Evolutionary conservation across 140 eudicot genomes (phyloP).

Genomic region (Erigeron philadelphicus): DNA sequence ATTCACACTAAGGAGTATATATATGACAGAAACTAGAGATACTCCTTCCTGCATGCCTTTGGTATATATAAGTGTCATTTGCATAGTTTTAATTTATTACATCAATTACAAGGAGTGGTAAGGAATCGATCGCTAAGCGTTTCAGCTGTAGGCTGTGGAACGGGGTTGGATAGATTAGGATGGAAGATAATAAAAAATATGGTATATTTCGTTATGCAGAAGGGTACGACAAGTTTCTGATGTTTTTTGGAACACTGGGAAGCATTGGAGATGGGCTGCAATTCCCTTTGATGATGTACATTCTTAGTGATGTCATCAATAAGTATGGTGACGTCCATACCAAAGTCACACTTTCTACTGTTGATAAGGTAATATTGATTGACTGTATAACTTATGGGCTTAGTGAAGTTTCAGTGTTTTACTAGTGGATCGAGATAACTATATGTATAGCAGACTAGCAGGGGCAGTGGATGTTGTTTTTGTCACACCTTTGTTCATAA

Average conservation of each 20-base stretch:
- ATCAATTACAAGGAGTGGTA: background rate
- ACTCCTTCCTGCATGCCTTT: background rate
- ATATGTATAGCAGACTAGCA: no score
- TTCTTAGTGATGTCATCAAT: slow-evolving; percentile 41
- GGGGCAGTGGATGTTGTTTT: no score
- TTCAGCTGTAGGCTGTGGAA: background rate
- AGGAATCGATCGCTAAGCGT: background rate
- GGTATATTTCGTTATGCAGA: slow-evolving; percentile 45
- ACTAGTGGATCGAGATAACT: background rate
- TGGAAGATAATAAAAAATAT: slow-evolving; percentile 9
- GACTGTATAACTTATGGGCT: background rate
- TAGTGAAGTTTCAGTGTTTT: background rate
- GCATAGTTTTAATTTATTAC: slow-evolving; percentile 3
- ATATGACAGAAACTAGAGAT: background rate
- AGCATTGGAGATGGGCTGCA: slow-evolving; percentile 49
- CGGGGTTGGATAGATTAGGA: background rate
- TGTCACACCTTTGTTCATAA: no score
- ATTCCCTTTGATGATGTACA: slow-evolving; percentile 43
- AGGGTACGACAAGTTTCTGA: slow-evolving; percentile 37
- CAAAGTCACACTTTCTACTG: slow-evolving; percentile 25
- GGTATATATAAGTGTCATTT: slow-evolving; percentile 19
- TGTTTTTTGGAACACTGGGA: slow-evolving; percentile 42
- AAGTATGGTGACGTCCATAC: slow-evolving; percentile 35
- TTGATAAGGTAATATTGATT: slow-evolving; percentile 28
- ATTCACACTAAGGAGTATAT: background rate